These are phyloP conservation scores for Plasmopara muralis DNA, from an alignment of 352 stramenopile genomes.

Conservation along the genomic window DNA sequence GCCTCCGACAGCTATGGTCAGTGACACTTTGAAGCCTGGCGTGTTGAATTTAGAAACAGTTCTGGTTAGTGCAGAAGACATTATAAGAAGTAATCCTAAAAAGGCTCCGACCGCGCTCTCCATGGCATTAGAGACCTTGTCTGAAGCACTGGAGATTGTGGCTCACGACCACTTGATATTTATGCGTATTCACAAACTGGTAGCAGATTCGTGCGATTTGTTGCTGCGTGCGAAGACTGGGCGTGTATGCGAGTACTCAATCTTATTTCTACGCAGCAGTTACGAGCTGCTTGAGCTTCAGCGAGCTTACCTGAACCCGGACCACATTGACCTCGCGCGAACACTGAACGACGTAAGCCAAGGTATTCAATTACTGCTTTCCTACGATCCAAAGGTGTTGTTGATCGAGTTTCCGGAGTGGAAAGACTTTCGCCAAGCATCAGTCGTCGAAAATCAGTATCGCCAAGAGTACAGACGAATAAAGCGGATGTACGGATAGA, in stretches of 20 bases:
- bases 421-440: slow-evolving; percentile 84
- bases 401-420: slow-evolving; percentile 82
- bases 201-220: slow-evolving; percentile 86
- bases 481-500: slow-evolving; percentile 88
- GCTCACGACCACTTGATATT: slow-evolving; percentile 82
- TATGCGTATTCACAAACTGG: slow-evolving; percentile 87
- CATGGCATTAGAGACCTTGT: slow-evolving; percentile 72
- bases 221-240: slow-evolving; percentile 58
- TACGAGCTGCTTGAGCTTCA: slow-evolving; percentile 88
- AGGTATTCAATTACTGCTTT: slow-evolving; percentile 86
- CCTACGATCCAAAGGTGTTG: slow-evolving; percentile 76
- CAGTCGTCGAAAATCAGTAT: slow-evolving; percentile 83
- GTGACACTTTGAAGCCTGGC: slow-evolving; percentile 11
- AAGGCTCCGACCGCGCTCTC: slow-evolving; percentile 49
- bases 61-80: slow-evolving; percentile 46
- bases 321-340: slow-evolving; percentile 89
- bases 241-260: slow-evolving; percentile 76
- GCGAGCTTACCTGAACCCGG: slow-evolving; percentile 60
- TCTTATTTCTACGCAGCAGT: slow-evolving; percentile 82
- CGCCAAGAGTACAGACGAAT: slow-evolving; percentile 88
- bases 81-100: slow-evolving; percentile 40
- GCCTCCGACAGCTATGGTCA: slow-evolving; percentile 17
- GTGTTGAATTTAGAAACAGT: slow-evolving; percentile 67
- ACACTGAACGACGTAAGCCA: slow-evolving; percentile 91
- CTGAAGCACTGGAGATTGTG: slow-evolving; percentile 76